phyloP scores from a whole-genome alignment of 2,329 filamentous ascomycete genomes.

The Ophiostoma quercus region DNA sequence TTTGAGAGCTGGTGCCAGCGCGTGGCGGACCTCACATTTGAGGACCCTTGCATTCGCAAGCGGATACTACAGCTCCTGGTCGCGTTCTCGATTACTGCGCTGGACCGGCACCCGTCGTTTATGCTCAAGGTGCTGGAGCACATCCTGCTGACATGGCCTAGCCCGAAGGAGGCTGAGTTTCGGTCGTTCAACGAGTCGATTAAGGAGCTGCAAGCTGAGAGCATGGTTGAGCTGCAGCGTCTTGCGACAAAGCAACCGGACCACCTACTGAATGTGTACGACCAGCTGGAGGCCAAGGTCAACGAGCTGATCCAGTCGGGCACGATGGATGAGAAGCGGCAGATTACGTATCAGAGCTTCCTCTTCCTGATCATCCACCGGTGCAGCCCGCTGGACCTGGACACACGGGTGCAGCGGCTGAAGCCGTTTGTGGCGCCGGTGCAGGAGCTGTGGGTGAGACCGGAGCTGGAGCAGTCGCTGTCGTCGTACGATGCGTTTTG shows the following conservation, averaged over 20 bases:
- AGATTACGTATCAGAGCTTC: conserved; percentile 82
- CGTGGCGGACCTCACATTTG: conserved; percentile 64
- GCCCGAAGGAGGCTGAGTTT: conserved; percentile 57
- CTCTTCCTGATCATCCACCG: conserved; percentile 93
- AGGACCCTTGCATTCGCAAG: conserved; percentile 80
- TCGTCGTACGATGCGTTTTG: conserved; percentile 75
- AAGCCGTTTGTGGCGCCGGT: conserved; percentile 77
- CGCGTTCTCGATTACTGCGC: conserved; percentile 73
- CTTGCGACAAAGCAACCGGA: conserved; percentile 88
- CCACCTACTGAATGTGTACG: conserved; percentile 80
- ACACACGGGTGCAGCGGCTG: conserved; percentile 66
- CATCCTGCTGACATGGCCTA: conserved; percentile 78
- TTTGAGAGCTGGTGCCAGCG: conserved; percentile 69
- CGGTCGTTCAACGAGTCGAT: conserved; percentile 79
- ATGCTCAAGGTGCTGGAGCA: conserved; percentile 88
- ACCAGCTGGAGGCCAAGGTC: conserved; percentile 77
- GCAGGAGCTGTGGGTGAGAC: conserved; percentile 70
- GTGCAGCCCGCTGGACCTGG: conserved; percentile 65
- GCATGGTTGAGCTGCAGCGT: conserved; percentile 81
- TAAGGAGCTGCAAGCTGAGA: conserved; percentile 78
- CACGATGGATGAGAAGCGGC: conserved; percentile 71
- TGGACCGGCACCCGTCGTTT: conserved; percentile 71
- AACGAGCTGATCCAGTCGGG: conserved; percentile 71
- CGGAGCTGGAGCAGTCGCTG: conserved; percentile 62
- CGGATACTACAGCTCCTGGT: conserved; percentile 76